phyloP scores from a whole-genome alignment of 345 rosid species.

The Nephelium lappaceum region DNA sequence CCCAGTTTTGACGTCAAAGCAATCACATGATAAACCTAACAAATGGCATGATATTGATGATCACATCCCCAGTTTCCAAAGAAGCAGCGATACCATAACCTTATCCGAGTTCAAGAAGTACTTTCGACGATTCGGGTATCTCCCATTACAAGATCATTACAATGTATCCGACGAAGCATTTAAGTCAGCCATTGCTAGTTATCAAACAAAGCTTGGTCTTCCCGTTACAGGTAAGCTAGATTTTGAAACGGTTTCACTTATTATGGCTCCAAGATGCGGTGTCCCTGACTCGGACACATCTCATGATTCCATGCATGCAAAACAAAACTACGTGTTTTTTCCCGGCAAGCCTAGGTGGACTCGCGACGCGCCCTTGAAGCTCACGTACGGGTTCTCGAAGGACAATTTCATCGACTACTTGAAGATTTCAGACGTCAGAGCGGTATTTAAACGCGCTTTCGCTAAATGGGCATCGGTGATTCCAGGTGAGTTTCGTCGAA shows the following conservation, averaged over 20 bases:
- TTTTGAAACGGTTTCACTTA: conserved; percentile 42
- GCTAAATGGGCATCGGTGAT: conserved; percentile 70
- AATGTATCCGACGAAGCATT: conserved; percentile 29
- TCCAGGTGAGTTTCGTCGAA: conserved; percentile 64
- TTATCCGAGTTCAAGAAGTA: conserved; percentile 52
- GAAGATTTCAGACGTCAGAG: conserved; percentile 34
- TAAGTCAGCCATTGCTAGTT: conserved; percentile 40
- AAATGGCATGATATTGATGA: conserved; percentile 18
- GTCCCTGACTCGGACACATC: conserved; percentile 39
- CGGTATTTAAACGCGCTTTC: conserved; percentile 61
- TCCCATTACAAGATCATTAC: conserved; percentile 18
- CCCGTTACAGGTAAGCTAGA: conserved; percentile 58
- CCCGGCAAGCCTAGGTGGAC: conserved; percentile 74
- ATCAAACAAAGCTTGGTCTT: conserved; percentile 58
- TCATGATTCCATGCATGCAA: conserved; percentile 35
- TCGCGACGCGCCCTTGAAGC: conserved; percentile 48
- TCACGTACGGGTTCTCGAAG: conserved; percentile 70
- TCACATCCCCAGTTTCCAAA: conserved; percentile 20
- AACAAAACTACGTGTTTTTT: conserved; percentile 49
- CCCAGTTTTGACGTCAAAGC: conserved; percentile 20
- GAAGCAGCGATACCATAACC: conserved; percentile 13
- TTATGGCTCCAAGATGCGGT: conserved; percentile 62
- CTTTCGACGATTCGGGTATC: conserved; percentile 57
- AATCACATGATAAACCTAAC: conserved; percentile 3
- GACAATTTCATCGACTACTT: conserved; percentile 50